Base-by-base conservation (phyloP, 768 basidiomycete genomes). In the Clathrus columnatus region DNA sequence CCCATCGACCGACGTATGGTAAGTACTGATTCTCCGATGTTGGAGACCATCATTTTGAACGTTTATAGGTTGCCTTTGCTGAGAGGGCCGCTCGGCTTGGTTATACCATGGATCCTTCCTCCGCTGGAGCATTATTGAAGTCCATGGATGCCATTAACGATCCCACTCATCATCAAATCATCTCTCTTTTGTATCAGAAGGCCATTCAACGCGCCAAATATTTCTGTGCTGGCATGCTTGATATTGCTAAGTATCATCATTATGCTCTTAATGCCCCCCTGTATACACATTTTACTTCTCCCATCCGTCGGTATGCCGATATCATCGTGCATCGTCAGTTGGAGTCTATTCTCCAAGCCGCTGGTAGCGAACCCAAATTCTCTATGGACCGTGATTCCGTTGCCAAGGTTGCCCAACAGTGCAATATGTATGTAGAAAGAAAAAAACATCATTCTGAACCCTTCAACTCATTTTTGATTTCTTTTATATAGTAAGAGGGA, bases 141-240 rank as follows among this genome's bases (percentile, higher is more conserved):
- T 92, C 91, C 5, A 84, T 98, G 63, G 72, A 86, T n/a, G 71
- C 74, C 7, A 77, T 98, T 58, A 65, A 76, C 41, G 82, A 94
- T 59, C 81, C 84, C 7, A 82, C 83, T 51, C 85, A 85, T 56
- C 84, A 83, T 55, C 72, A 80, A 49, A 76, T 93, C n/a, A 73
- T 99, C 8, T 84, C 93, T 68, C 67, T 96, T 29, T 75, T 97
- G 42, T 83, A 84, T 16, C 83, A 81, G 68, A 96, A 96, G 70
- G 86, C 92, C n/a, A 97, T 93, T 58, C 87, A 91, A 57, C 81
- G 85, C 50, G 91, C 96, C 61, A 94, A 93, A 69, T 99, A 99
- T 71, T 98, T 98, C 83, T 99, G 96, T 66, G 82, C 93, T 23
- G 96, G 96, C 60, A 97, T 97, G 95, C 75, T 99, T 62, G 96